Evolutionary conservation across 495 filamentous ascomycete genomes (phyloP), one percentile per base, ranked within the genome.

Genomic region (Schizothecium vesticola): DNA sequence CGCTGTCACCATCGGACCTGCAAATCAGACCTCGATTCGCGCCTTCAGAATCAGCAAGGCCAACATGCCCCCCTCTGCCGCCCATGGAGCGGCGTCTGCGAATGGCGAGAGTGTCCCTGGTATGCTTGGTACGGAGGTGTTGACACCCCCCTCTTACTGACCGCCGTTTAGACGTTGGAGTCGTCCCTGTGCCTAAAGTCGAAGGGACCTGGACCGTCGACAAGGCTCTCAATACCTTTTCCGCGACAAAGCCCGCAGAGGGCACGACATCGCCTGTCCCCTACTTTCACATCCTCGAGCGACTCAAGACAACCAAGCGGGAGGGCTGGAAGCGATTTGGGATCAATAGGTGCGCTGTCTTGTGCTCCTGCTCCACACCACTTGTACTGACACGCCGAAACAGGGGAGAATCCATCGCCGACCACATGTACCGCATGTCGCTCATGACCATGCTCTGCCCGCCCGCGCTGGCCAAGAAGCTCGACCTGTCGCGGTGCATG

Each of bases 351-450:
- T 85, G 73, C 26, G 62, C 16, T 80, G 79, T 10, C n/a, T 10
- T 1, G 57, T 22, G 23, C 25, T 16, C 19, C 2, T 16, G 23
- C 21, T 19, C 5, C 9, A 3, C 13, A 11, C 9, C 59, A 26
- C 56, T 60, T n/a, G 11, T 19, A 7, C 67, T 74, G 56, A 73
- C 63, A 31, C 28, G 64, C 28, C 28, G 51, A 67, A 57, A 31
- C 61, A 80, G 78, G 24, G 84, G 84, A 68, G 95, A 99, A 79
- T 95, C 91, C 1, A 97, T 99, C 77, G 86, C 92, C 26, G 95
- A 99, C 80, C 95, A 99, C 83, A 99, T 99, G 95, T 98, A 99
- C 80, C 92, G 95, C 75, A 99, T 99, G 95, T 92, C 94, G 61
- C 87, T 99, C 74, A 92, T 98, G 80, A 92, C 91, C 36, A 91